phyloP scores from a whole-genome alignment of 2,329 filamentous ascomycete genomes.

The Knoxdaviesia capensis region DNA sequence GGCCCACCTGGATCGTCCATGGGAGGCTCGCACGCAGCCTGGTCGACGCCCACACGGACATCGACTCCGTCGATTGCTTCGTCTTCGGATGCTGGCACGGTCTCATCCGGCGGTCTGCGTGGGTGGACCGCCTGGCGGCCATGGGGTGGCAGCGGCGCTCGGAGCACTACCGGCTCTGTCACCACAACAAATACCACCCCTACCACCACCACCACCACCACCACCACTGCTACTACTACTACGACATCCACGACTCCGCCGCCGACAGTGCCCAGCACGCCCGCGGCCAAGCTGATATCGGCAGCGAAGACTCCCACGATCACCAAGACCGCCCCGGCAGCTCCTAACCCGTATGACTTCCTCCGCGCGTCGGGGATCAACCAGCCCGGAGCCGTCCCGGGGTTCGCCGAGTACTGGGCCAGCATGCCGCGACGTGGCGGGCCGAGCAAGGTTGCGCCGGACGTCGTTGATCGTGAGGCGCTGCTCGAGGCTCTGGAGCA shows the following conservation, averaged over 20 bases:
- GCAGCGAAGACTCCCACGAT: constrained; percentile 11
- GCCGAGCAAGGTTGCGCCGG: constrained; percentile 35
- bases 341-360: constrained; percentile 9
- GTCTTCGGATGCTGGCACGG: background rate
- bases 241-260: background rate
- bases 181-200: too few relatives aligned
- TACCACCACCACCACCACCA: background rate
- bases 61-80: constrained; percentile 3
- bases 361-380: constrained; percentile 54
- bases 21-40: background rate
- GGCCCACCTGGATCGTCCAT: too few relatives aligned
- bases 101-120: background rate
- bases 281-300: constrained; percentile 1
- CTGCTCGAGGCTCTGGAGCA: constrained; percentile 36
- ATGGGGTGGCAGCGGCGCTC: background rate
- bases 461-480: constrained; percentile 36
- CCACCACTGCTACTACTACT: background rate
- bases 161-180: too few relatives aligned
- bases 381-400: constrained; percentile 53
- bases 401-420: constrained; percentile 40
- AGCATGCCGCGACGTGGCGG: constrained; percentile 28
- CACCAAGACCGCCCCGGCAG: background rate
- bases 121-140: constrained; percentile 4
- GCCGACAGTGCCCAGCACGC: constrained; percentile 1
- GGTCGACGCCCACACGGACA: background rate